Evolutionary conservation across 2,329 filamentous ascomycete genomes (phyloP).

Genomic region (Ceratocystis papillata): DNA sequence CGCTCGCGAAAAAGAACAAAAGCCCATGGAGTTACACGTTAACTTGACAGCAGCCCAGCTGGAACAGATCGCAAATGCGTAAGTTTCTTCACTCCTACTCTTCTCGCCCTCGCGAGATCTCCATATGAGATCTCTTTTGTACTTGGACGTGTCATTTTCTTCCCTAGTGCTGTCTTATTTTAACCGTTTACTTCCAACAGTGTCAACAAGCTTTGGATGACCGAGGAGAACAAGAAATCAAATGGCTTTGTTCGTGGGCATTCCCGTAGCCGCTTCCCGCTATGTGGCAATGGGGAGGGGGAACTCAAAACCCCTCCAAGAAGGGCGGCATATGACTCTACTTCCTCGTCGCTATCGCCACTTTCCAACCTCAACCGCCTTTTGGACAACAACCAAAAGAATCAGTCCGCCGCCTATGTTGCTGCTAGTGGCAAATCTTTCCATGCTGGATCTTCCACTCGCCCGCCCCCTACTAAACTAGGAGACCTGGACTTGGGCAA

Average conservation of each 20-base stretch:
- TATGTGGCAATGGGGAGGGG: neutral
- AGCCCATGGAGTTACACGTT: conserved; percentile 38
- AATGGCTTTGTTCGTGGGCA: neutral
- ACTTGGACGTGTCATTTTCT: too few relatives aligned
- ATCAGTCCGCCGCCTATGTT: neutral
- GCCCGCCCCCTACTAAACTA: neutral
- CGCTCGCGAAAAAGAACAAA: conserved; percentile 30
- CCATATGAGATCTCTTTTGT: too few relatives aligned
- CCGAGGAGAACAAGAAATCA: neutral
- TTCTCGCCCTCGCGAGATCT: too few relatives aligned
- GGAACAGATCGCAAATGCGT: conserved; percentile 40
- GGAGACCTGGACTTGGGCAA: neutral
- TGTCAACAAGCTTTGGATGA: neutral
- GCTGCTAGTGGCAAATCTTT: neutral
- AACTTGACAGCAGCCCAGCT: conserved; percentile 42
- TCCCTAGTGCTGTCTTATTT: neutral
- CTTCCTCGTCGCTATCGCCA: neutral
- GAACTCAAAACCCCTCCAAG: neutral
- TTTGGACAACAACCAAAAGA: neutral
- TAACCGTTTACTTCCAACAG: neutral
- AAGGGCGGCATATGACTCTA: neutral
- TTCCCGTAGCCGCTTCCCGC: neutral
- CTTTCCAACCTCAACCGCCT: neutral
- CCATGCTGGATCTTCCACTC: neutral
- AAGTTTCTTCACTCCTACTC: conserved; percentile 25